Base-by-base conservation (phyloP, 2,329 filamentous ascomycete genomes). In the Colletotrichum cereale region DNA sequence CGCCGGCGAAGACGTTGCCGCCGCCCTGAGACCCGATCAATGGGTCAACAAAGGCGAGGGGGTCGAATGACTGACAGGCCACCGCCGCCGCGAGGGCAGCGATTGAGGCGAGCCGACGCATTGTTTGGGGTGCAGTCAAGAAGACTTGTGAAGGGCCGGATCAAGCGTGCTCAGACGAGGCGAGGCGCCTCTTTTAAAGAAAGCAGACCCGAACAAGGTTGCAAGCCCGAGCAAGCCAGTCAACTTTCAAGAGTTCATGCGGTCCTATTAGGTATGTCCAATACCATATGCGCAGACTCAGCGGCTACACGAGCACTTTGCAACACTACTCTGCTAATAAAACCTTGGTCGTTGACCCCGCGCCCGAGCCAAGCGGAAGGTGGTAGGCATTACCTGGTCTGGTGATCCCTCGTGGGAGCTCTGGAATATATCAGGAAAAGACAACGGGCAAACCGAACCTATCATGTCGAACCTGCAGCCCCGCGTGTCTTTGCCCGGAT, bases 1-100 rank as follows among this genome's bases (percentile, higher is more conserved):
- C 87, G 16, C 87, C 88, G 3, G 87, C 83, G 71, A 89, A 89
- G 34, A 89, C 87, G 78, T 90, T 87, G 50, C 87, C 87, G 79
- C 86, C 87, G 77, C 86, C 85, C 5, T 80, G 83, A 21, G 86
- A 87, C 36, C 87, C 87, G 71, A 89, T 89, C 7, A 89, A 80
- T 11, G 86, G 87, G 76, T 89, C 66, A 14, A 70, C 66, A 14
- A 61, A 66, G 44, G 44, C 31, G 2, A 72, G n/a, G 5, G 69
- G 66, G n/a, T 72, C 69, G 21, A 52, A 72, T 1, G 60, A 29
- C 40, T 72, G 66, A 18, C 60, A 70, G n/a, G 79, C 74, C 8
- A 73, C 67, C 0, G 80, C 44, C 12, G 75, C 79, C n/a, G 73
- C 72, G 24, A 82, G 24, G 53, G 48, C 38, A 36, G 31, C 16